Conservation (phyloP, 1,284 basidiomycete species). For the Lentinula novae-zelandiae region DNA sequence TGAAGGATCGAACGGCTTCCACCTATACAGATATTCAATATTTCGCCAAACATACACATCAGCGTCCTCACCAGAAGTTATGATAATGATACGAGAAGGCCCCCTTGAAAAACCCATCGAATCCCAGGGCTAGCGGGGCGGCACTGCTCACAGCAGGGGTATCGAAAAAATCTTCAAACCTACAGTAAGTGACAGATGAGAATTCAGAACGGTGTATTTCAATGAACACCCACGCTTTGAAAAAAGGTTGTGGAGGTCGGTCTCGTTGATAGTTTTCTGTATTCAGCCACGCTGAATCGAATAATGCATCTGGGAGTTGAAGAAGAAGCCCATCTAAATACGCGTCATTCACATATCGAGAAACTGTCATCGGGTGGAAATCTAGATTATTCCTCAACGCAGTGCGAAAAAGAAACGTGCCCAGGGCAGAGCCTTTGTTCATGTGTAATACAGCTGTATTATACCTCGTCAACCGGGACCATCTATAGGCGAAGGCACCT, state of each 20-base stretch:
- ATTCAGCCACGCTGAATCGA: conserved; percentile 86
- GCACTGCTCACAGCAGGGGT: conserved; percentile 67
- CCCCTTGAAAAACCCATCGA: conserved; percentile 84
- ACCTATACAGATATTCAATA: conserved; percentile 50
- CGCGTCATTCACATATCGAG: conserved; percentile 77
- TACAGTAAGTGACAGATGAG: conserved; percentile 22
- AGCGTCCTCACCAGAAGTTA: conserved; percentile 65
- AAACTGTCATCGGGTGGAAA: conserved; percentile 86
- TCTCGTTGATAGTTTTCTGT: conserved; percentile 81
- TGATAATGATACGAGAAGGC: conserved; percentile 87
- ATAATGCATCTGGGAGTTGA: conserved; percentile 79
- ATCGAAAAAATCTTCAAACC: conserved; percentile 80
- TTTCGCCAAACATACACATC: background rate
- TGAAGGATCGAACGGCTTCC: conserved; percentile 86
- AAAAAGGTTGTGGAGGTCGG: conserved; percentile 81
- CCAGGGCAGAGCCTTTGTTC: conserved; percentile 79
- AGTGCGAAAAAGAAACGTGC: conserved; percentile 80
- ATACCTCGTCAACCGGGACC: conserved; percentile 78
- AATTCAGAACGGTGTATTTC: background rate
- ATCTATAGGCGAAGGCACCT: conserved; percentile 85
- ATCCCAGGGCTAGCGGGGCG: conserved; percentile 72
- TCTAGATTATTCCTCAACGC: conserved; percentile 83
- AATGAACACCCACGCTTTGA: conserved; percentile 57
- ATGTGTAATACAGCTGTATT: conserved; percentile 86
- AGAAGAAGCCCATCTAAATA: conserved; percentile 69